phyloP scores from a whole-genome alignment of 2,329 filamentous ascomycete species.

The Seiridium unicorne region DNA sequence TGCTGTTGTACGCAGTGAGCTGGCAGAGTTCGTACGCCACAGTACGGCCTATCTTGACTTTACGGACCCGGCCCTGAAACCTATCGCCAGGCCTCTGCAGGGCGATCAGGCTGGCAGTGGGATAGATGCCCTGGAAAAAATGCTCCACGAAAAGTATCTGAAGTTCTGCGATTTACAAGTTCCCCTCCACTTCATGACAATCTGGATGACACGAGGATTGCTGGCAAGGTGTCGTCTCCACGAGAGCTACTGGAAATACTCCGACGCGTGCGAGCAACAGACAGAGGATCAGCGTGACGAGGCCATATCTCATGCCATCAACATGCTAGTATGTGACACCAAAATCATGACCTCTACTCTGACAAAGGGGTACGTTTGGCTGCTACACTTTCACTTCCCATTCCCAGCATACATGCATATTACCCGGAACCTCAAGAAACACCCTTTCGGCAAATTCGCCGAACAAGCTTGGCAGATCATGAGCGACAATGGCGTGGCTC shows the following conservation, averaged over 20 bases:
- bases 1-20: slow-evolving; percentile 34
- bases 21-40: slow-evolving; percentile 37
- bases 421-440: slow-evolving; percentile 27
- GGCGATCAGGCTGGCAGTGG: background rate
- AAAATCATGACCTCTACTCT: slow-evolving; percentile 27
- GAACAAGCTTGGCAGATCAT: slow-evolving; percentile 40
- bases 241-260: slow-evolving; percentile 38
- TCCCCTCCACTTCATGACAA: slow-evolving; percentile 38
- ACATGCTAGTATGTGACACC: slow-evolving; percentile 35
- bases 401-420: slow-evolving; percentile 39
- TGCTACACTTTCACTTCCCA: slow-evolving; percentile 33
- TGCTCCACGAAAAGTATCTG: slow-evolving; percentile 46
- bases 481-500: slow-evolving; percentile 37
- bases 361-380: slow-evolving; percentile 34
- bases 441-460: slow-evolving; percentile 22
- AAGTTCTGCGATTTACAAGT: slow-evolving; percentile 34
- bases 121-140: slow-evolving; percentile 34
- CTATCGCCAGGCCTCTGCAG: slow-evolving; percentile 19
- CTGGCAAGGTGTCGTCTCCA: slow-evolving; percentile 50
- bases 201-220: slow-evolving; percentile 35
- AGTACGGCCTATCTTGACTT: slow-evolving; percentile 32
- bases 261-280: too few species aligned
- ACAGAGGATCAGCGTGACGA: slow-evolving; percentile 13
- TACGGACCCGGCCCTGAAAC: slow-evolving; percentile 28
- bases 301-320: slow-evolving; percentile 18